Percentiles rank a stretch among this genome's conserved stretches.
phyloP scores from a whole-genome alignment of 306 rosid genomes.

The Rubus parviflorus region DNA sequence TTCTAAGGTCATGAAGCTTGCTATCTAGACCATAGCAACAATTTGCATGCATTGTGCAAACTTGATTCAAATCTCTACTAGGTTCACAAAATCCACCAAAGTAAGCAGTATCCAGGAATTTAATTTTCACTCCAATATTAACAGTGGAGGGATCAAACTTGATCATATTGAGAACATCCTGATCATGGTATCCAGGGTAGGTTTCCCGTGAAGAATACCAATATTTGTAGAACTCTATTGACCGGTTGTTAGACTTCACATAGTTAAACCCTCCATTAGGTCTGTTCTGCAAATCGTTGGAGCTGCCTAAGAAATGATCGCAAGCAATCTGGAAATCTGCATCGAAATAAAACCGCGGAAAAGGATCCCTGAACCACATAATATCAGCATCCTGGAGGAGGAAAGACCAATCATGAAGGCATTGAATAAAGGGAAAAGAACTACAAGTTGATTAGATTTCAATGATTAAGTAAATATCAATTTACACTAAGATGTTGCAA shows the following conservation, averaged over 20 bases:
- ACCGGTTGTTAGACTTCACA: conserved; percentile 79
- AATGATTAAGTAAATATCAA: neutral
- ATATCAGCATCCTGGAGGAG: conserved; percentile 84
- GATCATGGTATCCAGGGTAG: conserved; percentile 89
- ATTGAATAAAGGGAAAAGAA: conserved; percentile 19
- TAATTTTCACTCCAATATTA: conserved; percentile 62
- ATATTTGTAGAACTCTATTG: conserved; percentile 79
- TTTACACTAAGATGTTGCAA: neutral
- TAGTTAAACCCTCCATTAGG: conserved; percentile 95
- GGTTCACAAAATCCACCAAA: conserved; percentile 98
- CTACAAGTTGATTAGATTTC: conserved; percentile 1
- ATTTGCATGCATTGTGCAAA: conserved; percentile 97
- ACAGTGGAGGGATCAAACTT: conserved; percentile 61
- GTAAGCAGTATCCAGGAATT: conserved; percentile 80
- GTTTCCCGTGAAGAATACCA: conserved; percentile 78
- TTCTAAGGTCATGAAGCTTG: conserved; percentile 85
- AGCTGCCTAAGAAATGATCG: conserved; percentile 73
- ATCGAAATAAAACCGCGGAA: conserved; percentile 62
- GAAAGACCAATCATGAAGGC: conserved; percentile 5
- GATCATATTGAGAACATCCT: conserved; percentile 89
- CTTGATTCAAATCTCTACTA: conserved; percentile 85
- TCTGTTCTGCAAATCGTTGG: conserved; percentile 60
- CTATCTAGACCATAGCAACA: conserved; percentile 81
- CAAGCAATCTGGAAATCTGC: conserved; percentile 96
- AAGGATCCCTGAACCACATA: conserved; percentile 98